Base-by-base conservation (phyloP, 495 filamentous ascomycete genomes). In the Hypoxylon trugodes region DNA sequence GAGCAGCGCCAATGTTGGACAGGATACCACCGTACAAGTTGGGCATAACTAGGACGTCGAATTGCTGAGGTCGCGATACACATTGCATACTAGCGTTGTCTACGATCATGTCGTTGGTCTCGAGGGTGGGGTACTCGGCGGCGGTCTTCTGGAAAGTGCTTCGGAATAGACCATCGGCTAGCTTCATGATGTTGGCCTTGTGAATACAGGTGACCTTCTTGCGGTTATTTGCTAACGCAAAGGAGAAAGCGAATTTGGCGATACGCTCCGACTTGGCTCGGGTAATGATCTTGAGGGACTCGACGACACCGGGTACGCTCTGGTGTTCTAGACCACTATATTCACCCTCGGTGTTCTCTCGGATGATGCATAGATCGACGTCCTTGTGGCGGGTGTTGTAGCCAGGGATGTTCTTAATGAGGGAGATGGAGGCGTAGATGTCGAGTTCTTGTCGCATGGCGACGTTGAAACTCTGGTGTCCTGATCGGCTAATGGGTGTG, bases 121-220 rank as follows among this genome's bases (percentile, higher is more conserved):
- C 91, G 57, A 98, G 81, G 26, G 91, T 93, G 40, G 95, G 93
- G 78, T 93, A 98, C 73, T 96, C 90, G 78, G 93, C 89, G 45
- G 92, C 91, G 65, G 96, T 87, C 67, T 88, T 86, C 80, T 96
- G 90, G 86, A 98, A 95, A 41, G 95, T 98, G 78, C 89, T 92
- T 72, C 95, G 90, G 89, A 98, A 98, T 58, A 98, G 89, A 80
- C 95, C 95, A 71, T 98, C 95, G 77, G 93, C 94, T 47, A 98
- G 84, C 85, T 98, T 98, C 95, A 98, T 98, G 82, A 98, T 98
- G 83, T 98, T 98, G 73, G 95, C 96, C 84, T 98, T 98, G 86
- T 98, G 96, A 70, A 98, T 97, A 79, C 93, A 97, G 62, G 93
- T 98, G 22, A 98, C 92, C 87, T 97, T 98, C 83, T 95, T 92